Conservation (phyloP, 78 protist species). For the Dictyostelium intermedium region DNA sequence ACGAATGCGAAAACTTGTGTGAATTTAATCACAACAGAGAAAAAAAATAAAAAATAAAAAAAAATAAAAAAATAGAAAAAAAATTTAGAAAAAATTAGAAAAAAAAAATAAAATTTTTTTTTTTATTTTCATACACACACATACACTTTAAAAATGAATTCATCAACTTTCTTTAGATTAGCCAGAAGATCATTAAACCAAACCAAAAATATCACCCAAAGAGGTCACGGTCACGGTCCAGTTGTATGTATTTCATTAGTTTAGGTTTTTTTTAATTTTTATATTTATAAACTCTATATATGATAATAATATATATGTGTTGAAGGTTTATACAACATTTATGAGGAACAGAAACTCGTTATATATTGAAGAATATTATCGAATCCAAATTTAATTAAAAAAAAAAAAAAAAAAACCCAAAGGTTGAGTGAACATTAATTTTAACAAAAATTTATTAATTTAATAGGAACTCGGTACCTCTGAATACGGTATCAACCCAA, state of each 20-base stretch:
- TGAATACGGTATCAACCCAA: background rate
- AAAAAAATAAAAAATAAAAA: background rate
- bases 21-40: background rate
- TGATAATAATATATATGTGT: too few relatives aligned
- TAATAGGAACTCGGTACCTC: background rate
- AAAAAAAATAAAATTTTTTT: background rate
- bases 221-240: background rate
- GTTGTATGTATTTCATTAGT: background rate
- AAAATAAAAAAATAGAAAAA: background rate
- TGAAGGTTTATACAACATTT: too few relatives aligned
- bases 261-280: background rate
- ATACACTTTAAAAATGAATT: background rate
- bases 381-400: too few relatives aligned
- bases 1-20: background rate
- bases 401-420: too few relatives aligned
- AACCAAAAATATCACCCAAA: background rate
- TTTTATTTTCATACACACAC: background rate
- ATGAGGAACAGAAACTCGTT: too few relatives aligned
- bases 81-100: background rate
- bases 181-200: background rate
- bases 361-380: too few relatives aligned
- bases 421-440: background rate
- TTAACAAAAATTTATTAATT: background rate
- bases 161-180: background rate
- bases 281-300: too few relatives aligned